Evolutionary conservation across 2,329 filamentous ascomycete genomes (phyloP), one percentile per base, ranked within the genome.

Genomic region (Corinectria fuckeliana): DNA sequence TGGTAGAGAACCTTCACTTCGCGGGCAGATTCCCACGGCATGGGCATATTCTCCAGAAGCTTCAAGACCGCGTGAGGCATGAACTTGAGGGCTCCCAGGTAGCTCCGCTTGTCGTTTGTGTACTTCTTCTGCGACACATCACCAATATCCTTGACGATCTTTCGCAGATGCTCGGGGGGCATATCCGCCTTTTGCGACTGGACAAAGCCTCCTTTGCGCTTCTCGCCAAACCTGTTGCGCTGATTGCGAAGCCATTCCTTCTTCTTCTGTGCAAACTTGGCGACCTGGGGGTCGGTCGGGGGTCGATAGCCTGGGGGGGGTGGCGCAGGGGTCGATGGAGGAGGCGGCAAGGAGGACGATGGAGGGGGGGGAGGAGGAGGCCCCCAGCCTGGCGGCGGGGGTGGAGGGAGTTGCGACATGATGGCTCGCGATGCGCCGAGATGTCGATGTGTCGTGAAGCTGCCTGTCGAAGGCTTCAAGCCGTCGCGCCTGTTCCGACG

Each of bases 61-160:
- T 99, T 99, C 80, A 99, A 80, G 10, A 99, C 95, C 5, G 95
- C 95, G 75, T 99, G 95, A 1, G 95, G 95, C 95, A 99, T 99
- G 80, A 97, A 99, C 80, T 99, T 99, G 64, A 99, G 80, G 30
- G 96, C 95, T 63, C 96, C 96, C 47, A 99, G 85, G 76, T 99
- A 99, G 78, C 93, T 97, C 68, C 95, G 88, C 84, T 99, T 99
- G 81, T 99, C 95, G 73, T 91, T 97, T 67, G 92, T 97, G 82
- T 97, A 99, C 77, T 97, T 98, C 82, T 97, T 98, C 78, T 99
- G 96, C 53, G 94, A 98, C 50, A 99, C 94, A 82, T 99, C 95
- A 69, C 96, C 96, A 74, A 99, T 99, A 77, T 99, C 95, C 76
- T 91, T 93, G 60, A 99, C 94, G 65, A 98, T 97, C 82, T 99